Percentiles rank a stretch among this genome's conserved stretches.
These are phyloP conservation scores for Cinnamomum chago DNA, from an alignment of 164 flowering plant species.

Conservation along the genomic window DNA sequence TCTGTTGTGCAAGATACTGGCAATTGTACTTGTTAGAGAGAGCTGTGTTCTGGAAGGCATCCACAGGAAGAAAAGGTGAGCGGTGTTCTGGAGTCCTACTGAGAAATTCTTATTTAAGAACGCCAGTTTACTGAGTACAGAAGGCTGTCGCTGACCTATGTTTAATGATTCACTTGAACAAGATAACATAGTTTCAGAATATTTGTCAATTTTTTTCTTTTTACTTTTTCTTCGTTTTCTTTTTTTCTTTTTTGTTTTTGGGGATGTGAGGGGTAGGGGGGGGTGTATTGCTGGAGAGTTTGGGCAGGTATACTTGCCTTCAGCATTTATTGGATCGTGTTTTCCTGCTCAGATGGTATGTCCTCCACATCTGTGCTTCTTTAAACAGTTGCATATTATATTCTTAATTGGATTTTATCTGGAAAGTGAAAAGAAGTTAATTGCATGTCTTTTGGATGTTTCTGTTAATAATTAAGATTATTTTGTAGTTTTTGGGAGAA, in stretches of 20 bases:
- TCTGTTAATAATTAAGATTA: not conserved
- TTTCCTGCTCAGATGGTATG: slow-evolving; percentile 5
- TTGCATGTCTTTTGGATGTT: slow-evolving; percentile 2
- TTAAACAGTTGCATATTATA: not conserved
- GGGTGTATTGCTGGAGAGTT: slow-evolving; percentile 1
- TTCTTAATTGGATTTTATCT: slow-evolving; percentile 11
- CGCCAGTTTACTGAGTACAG: slow-evolving; percentile 10
- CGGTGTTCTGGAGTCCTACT: not conserved
- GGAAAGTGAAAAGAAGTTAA: not conserved
- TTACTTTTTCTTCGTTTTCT: slow-evolving; percentile 7
- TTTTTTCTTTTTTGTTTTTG: too few relatives aligned
- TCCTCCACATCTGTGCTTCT: not conserved
- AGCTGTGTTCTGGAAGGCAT: too few relatives aligned
- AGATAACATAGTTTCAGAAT: slow-evolving; percentile 24
- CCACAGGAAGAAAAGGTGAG: not conserved
- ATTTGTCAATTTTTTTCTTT: slow-evolving; percentile 17
- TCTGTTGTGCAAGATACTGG: slow-evolving; percentile 11
- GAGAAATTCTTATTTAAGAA: slow-evolving; percentile 2
- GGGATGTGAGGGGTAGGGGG: too few relatives aligned
- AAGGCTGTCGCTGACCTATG: slow-evolving; percentile 13
- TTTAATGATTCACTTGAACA: slow-evolving; percentile 11
- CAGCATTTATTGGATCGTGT: not conserved
- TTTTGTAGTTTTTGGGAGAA: not conserved
- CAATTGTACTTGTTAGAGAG: slow-evolving; percentile 3
- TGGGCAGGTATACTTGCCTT: slow-evolving; percentile 9